Evolutionary conservation across 1,139 yeast genomes (phyloP), one percentile per base, ranked within the genome.

Genomic region (Diutina neorugosa): DNA sequence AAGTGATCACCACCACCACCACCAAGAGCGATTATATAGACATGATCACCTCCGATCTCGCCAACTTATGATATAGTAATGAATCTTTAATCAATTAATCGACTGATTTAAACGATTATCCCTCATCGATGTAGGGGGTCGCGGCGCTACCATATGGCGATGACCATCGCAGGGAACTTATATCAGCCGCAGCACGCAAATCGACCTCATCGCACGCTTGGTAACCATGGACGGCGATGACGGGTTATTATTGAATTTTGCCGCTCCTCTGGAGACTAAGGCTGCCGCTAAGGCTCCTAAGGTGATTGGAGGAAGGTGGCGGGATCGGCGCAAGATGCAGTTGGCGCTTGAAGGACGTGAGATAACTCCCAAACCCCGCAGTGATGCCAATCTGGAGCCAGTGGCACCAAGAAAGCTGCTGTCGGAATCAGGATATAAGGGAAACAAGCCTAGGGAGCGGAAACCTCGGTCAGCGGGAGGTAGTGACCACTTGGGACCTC

Each of bases 181-280:
- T 18, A 40, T 40, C 43, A n/a, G 20, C 20, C 18, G 20, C 43
- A 40, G 20, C 20, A 9, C 43, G n/a, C 37, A 31, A 12, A 34
- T 14, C 40, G 20, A 11, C 43, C 43, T 16, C 43, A n/a, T 16
- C 43, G 20, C 20, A 40, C 43, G 16, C 43, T n/a, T n/a, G 20
- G 8, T 20, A 16, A 37, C 19, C 2, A 46, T 46, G 50, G 50
- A 46, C 21, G 43, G 43, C 11, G 50, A 46, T 34, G 50, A 46
- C 31, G 50, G 50, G 18, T n/a, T 46, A 19, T 27, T 46, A n/a
- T 34, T 46, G 20, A 46, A 46, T 19, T 46, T 46, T 18, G 50
- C 50, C 40, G 50, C 50, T 12, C 40, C 50, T 7, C 14, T 16
- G 21, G 50, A 16, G 16, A 25, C 41, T 23, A 19, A 34, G 20